Evolutionary conservation across 2,329 filamentous ascomycete genomes (phyloP), one percentile per base, ranked within the genome.

Genomic region (Neonectria faginata): DNA sequence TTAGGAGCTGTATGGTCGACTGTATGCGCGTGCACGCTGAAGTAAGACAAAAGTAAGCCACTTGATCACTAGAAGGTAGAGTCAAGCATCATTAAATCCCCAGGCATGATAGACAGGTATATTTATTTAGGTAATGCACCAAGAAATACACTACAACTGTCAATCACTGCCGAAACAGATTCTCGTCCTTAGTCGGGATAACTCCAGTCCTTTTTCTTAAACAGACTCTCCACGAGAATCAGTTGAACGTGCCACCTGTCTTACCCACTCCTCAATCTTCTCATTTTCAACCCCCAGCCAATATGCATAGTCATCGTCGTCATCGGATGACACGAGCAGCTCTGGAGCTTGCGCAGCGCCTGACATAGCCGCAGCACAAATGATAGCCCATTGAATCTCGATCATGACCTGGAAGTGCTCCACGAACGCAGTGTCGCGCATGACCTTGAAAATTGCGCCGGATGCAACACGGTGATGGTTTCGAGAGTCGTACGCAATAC

Each of bases 361-460:
- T 27, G 45, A 58, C 10, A 58, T 4, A 6, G 44, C 31, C 9
- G 56, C 45, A 6, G 56, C 56, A 22, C 33, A 41, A 8, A 58
- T 42, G 14, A 51, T 51, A 9, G 29, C 33, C 56, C 33, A 58
- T 10, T 51, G 45, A 29, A 29, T 29, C 6, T 29, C 29, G 9
- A 29, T 29, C 29, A 29, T 29, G 29, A 29, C 29, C 29, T 29
- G 29, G 9, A 51, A 51, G 3, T 20, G 6, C 16, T 22, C 20
- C 11, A 51, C 33, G 5, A 27, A 12, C 3, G 9, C 5, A 14
- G 31, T 58, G 7, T 16, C 14, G 14, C 45, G 45, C 20, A 10
- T n/a, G n/a, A 58, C 31, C 18, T 16, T 50, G 44, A 58, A 29
- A n/a, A 51, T 31, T 2, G 31, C 27, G 31, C 56, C 33, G 10